These are phyloP conservation scores for Rosa chinensis DNA, from an alignment of 306 rosid genomes.

Conservation along the genomic window DNA sequence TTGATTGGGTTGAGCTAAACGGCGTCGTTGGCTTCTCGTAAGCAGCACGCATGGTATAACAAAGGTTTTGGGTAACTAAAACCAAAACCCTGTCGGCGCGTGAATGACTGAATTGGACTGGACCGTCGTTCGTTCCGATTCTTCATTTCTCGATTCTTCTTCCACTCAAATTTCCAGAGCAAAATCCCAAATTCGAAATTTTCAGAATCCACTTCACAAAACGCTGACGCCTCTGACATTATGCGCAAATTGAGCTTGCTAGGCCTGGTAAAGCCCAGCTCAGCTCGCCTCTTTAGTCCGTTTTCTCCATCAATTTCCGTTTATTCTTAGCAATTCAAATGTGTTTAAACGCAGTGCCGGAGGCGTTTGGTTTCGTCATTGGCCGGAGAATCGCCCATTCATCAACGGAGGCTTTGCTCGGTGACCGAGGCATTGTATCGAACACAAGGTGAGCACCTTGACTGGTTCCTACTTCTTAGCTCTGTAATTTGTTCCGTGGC, in stretches of 20 bases:
- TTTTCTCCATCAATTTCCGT: not conserved
- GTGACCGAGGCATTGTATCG: conserved; percentile 36
- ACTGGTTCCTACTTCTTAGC: not conserved
- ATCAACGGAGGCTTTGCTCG: conserved; percentile 27
- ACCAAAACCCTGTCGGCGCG: not conserved
- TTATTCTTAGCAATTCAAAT: not conserved
- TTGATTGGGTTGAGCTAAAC: not conserved
- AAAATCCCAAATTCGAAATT: not conserved
- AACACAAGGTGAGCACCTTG: conserved; percentile 40
- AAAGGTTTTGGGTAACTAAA: not conserved
- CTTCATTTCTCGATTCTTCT: conserved; percentile 5
- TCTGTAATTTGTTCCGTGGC: not conserved
- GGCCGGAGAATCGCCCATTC: conserved; percentile 34
- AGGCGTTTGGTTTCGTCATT: conserved; percentile 50
- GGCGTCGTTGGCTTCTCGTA: not conserved
- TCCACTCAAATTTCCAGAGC: not conserved
- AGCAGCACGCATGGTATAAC: not conserved
- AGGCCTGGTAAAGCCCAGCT: conserved; percentile 49
- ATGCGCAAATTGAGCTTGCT: conserved; percentile 61
- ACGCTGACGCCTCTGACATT: not conserved
- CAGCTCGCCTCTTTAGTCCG: not conserved
- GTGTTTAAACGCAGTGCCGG: conserved; percentile 51
- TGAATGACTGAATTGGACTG: not conserved
- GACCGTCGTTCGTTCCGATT: not conserved
- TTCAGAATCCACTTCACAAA: not conserved